phyloP scores from a whole-genome alignment of 352 stramenopile genomes.

The Globisporangium yorkense region DNA sequence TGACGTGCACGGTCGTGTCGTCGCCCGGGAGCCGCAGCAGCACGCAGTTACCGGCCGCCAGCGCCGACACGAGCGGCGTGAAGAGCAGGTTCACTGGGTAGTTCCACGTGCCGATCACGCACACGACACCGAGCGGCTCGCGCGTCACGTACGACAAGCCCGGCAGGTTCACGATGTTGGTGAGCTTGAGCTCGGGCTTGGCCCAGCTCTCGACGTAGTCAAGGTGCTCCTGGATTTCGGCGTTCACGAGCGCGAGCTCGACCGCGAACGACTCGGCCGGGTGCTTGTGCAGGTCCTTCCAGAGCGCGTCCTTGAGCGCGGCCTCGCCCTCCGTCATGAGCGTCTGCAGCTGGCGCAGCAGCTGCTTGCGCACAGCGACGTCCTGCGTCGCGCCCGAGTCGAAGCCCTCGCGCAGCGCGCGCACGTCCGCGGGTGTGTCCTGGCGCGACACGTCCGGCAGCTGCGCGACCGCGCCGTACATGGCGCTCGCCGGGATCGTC shows the following conservation, averaged over 20 bases:
- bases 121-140: slow-evolving; percentile 82
- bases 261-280: slow-evolving; percentile 50
- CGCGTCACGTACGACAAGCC: slow-evolving; percentile 52
- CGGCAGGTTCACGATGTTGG: slow-evolving; percentile 52
- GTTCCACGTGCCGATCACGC: slow-evolving; percentile 91
- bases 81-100: slow-evolving; percentile 85
- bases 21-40: slow-evolving; percentile 91
- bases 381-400: slow-evolving; percentile 36
- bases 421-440: slow-evolving; percentile 45
- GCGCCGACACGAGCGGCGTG: slow-evolving; percentile 62
- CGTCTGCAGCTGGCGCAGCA: slow-evolving; percentile 43
- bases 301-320: slow-evolving; percentile 41
- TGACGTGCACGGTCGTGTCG: slow-evolving; percentile 58
- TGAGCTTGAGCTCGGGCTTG: slow-evolving; percentile 37
- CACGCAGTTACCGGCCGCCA: slow-evolving; percentile 91
- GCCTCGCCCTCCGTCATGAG: slow-evolving; percentile 48
- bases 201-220: slow-evolving; percentile 71
- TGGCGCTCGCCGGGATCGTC: slow-evolving; percentile 1
- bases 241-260: slow-evolving; percentile 44
- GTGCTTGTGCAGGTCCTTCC: slow-evolving; percentile 70
- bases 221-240: slow-evolving; percentile 73
- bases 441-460: slow-evolving; percentile 46
- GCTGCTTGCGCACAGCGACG: slow-evolving; percentile 26
- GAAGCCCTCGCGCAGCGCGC: slow-evolving; percentile 43
- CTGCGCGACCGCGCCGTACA: slow-evolving; percentile 4